These are phyloP conservation scores for Cryomyces minteri DNA, from an alignment of 495 filamentous ascomycete genomes.

Conservation along the genomic window DNA sequence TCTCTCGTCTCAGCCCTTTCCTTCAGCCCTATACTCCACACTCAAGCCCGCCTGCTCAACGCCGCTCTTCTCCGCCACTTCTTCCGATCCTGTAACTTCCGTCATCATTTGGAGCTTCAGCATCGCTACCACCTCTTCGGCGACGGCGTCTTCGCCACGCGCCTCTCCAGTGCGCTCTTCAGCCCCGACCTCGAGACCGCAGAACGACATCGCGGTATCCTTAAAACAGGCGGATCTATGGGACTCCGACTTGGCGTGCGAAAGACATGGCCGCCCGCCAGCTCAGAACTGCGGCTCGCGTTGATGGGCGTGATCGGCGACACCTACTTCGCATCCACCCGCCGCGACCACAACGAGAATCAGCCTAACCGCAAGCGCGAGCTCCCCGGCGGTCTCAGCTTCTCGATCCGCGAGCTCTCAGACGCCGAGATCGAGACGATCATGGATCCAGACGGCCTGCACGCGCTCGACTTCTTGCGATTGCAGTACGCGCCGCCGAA, in stretches of 20 bases:
- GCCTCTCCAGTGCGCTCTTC: slow-evolving; percentile 70
- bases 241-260: slow-evolving; percentile 62
- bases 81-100: slow-evolving; percentile 54
- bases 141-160: slow-evolving; percentile 63
- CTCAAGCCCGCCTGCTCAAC: slow-evolving; percentile 62
- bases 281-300: slow-evolving; percentile 73
- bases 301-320: slow-evolving; percentile 77
- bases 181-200: slow-evolving; percentile 66
- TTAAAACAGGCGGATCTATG: slow-evolving; percentile 51
- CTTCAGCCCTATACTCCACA: slow-evolving; percentile 50
- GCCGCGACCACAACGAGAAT: slow-evolving; percentile 4
- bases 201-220: slow-evolving; percentile 48
- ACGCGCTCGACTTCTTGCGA: slow-evolving; percentile 79
- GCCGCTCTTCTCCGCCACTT: slow-evolving; percentile 59
- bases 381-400: slow-evolving; percentile 68
- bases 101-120: slow-evolving; percentile 60
- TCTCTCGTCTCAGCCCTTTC: slow-evolving; percentile 47
- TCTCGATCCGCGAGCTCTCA: slow-evolving; percentile 67
- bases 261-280: slow-evolving; percentile 79
- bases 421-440: slow-evolving; percentile 57
- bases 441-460: slow-evolving; percentile 59
- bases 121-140: slow-evolving; percentile 66
- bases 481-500: slow-evolving; percentile 67
- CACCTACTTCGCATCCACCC: slow-evolving; percentile 30
- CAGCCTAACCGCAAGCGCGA: slow-evolving; percentile 18